Evolutionary conservation across 2,329 filamentous ascomycete species (phyloP), one percentile per base, ranked within the genome.

Genomic region (Sarocladium strictum): DNA sequence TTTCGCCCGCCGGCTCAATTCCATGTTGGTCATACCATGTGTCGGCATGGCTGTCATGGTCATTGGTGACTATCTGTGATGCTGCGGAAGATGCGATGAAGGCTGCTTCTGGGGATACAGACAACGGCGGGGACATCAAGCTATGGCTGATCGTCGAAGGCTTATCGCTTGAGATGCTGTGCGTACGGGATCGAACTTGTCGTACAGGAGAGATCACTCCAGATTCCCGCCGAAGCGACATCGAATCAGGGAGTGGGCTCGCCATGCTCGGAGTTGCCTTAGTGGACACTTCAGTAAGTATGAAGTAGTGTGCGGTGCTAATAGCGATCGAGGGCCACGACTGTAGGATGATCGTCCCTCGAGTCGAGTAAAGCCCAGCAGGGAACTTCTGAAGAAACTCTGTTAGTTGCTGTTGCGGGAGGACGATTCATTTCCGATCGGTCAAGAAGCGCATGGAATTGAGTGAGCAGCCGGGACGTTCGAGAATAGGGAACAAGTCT

Each of bases 71-170:
- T 58, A 96, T 93, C 67, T 97, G 90, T 17, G 90, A 91, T 53
- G 93, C 94, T 56, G 93, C 90, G 45, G 90, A 87, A 29, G 84
- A 78, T 47, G 93, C 92, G 64, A 99, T 92, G 72, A 95, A 99
- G 17, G 85, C 89, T 27, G 94, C 86, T 60, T 87, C 77, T 10
- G 93, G 94, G 45, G 85, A 85, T 56, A 93, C 80, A 51, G 76
- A 75, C 32, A 81, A 68, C 17, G 90, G 87, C 53, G 89, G 87
- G 47, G 84, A 81, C 68, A 83, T 77, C 51, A 87, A 72, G 63
- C 79, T 79, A 64, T 76, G 74, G 67, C 71, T 74, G 63, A 79
- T 74, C 58, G 80, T 76, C 5, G 86, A 89, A 23, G 85, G 82
- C 57, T 81, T 75, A 68, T 90, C 87, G 74, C 86, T 89, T 57